These are phyloP conservation scores for Rhynchosporium graminicola DNA, from an alignment of 2,329 filamentous ascomycete species.

Conservation along the genomic window DNA sequence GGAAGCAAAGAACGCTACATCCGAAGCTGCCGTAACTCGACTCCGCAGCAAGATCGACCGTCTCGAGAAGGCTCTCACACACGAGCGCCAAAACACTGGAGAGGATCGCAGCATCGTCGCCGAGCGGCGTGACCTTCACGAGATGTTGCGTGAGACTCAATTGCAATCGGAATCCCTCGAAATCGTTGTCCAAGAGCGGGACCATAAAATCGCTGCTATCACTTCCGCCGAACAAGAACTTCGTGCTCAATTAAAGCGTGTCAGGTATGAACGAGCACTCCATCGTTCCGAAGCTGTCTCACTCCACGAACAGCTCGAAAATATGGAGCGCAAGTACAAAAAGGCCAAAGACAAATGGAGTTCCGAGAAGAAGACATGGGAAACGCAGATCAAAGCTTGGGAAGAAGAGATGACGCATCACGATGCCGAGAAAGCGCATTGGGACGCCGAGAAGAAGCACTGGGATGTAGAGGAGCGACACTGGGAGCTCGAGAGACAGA, in stretches of 20 bases:
- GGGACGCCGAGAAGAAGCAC: slow-evolving; percentile 13
- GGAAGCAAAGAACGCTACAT: slow-evolving; percentile 42
- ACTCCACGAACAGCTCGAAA: slow-evolving; percentile 31
- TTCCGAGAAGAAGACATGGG: slow-evolving; percentile 23
- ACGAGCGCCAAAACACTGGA: slow-evolving; percentile 53
- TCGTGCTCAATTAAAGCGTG: slow-evolving; percentile 67
- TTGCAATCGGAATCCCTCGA: slow-evolving; percentile 69
- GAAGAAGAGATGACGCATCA: slow-evolving; percentile 9
- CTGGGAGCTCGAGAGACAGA: slow-evolving; percentile 1
- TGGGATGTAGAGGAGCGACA: slow-evolving; percentile 11
- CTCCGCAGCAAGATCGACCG: slow-evolving; percentile 51
- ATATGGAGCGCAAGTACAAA: slow-evolving; percentile 44
- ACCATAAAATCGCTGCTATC: slow-evolving; percentile 61
- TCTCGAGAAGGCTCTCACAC: slow-evolving; percentile 51
- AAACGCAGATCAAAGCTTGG: slow-evolving; percentile 15
- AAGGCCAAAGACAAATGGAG: slow-evolving; percentile 44
- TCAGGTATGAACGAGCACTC: slow-evolving; percentile 63
- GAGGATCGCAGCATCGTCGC: slow-evolving; percentile 60
- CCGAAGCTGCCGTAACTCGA: slow-evolving; percentile 49
- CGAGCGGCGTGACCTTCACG: slow-evolving; percentile 61
- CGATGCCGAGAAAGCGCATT: slow-evolving; percentile 10
- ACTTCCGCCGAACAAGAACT: slow-evolving; percentile 59
- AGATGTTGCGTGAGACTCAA: slow-evolving; percentile 62
- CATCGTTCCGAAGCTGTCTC: slow-evolving; percentile 31
- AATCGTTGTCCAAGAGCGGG: slow-evolving; percentile 69